Evolutionary conservation across 345 rosid species (phyloP), one percentile per base, ranked within the genome.

Genomic region (Bruguiera parviflora): DNA sequence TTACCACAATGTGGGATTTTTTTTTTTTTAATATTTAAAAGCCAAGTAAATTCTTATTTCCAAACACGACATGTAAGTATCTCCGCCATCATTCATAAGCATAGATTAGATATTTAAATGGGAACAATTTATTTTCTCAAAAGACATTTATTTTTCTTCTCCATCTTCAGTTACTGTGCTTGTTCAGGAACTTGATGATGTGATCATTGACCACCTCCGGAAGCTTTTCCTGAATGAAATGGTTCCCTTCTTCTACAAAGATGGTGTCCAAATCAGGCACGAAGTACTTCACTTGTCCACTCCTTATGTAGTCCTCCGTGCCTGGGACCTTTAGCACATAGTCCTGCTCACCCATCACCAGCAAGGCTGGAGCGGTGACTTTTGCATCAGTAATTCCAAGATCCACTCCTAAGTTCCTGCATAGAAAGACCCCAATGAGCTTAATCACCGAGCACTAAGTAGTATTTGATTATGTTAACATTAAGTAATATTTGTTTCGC

Each of bases 331-430:
- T 79, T 10, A 79, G 66, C 59, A 53, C 72, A n/a, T 69, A 82
- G 71, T 82, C 83, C 59, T 72, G 75, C 71, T 71, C 81, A 27
- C 83, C 83, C 81, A 77, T 77, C 49, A 82, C 64, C 65, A 82
- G 64, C 59, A 82, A 69, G 0, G 63, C 25, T 4, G 80, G 85
- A 68, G 73, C 75, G 4, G 32, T 32, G 43, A 82, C 69, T 66
- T 74, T 77, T 5, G 81, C 77, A 31, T 79, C 68, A 16, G 65
- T 47, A 28, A 69, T 39, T 39, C 69, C 68, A 22, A 52, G 37
- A 8, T 68, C 71, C 9, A 22, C 56, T 18, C 28, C 69, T 5
- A 69, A 5, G 1, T 57, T 18, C 69, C 80, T 77, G 73, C 56
- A 13, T 43, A 11, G 10, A 39, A 39, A 0, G 15, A 39, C 46